A percentile compares a stretch with the other conserved stretches of the same genome.
phyloP scores from a whole-genome alignment of 441 rosid species.

The Syzygium syzygioides region DNA sequence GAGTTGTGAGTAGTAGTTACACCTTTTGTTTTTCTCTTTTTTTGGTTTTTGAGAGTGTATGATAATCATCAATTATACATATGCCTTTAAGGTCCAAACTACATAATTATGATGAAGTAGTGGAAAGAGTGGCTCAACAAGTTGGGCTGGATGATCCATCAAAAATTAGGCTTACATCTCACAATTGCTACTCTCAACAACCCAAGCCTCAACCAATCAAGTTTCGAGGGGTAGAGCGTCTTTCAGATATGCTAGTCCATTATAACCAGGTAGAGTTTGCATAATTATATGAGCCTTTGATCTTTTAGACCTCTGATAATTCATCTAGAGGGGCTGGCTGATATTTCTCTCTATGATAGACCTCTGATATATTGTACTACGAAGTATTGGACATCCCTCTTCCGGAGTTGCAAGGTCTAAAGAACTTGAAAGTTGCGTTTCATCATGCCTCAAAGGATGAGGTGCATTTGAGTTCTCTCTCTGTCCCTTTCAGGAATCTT shows the following conservation, averaged over 20 bases:
- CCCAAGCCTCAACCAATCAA: slow-evolving; percentile 93
- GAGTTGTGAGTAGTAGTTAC: slow-evolving; percentile 60
- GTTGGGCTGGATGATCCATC: slow-evolving; percentile 84
- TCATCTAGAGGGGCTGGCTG: slow-evolving; percentile 3
- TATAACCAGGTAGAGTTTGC: slow-evolving; percentile 71
- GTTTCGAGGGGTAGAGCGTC: slow-evolving; percentile 77
- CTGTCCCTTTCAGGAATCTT: neutral
- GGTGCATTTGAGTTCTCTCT: slow-evolving; percentile 29
- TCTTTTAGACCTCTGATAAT: neutral
- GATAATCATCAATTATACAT: slow-evolving; percentile 12
- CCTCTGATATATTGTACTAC: slow-evolving; percentile 85
- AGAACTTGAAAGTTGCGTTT: slow-evolving; percentile 87
- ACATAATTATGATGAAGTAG: slow-evolving; percentile 86
- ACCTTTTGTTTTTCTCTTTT: neutral
- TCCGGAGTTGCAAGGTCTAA: slow-evolving; percentile 91
- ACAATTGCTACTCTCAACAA: slow-evolving; percentile 97
- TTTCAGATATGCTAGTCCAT: slow-evolving; percentile 87
- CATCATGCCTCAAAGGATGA: slow-evolving; percentile 85
- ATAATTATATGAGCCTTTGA: slow-evolving; percentile 2
- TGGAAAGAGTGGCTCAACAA: slow-evolving; percentile 73
- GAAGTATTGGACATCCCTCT: slow-evolving; percentile 98
- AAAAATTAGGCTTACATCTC: slow-evolving; percentile 87
- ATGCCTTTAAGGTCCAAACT: slow-evolving; percentile 71
- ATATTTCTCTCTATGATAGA: slow-evolving; percentile 36
- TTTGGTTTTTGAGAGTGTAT: slow-evolving; percentile 3